Base-by-base conservation (phyloP, 83 land plant species). In the Picea abies region DNA sequence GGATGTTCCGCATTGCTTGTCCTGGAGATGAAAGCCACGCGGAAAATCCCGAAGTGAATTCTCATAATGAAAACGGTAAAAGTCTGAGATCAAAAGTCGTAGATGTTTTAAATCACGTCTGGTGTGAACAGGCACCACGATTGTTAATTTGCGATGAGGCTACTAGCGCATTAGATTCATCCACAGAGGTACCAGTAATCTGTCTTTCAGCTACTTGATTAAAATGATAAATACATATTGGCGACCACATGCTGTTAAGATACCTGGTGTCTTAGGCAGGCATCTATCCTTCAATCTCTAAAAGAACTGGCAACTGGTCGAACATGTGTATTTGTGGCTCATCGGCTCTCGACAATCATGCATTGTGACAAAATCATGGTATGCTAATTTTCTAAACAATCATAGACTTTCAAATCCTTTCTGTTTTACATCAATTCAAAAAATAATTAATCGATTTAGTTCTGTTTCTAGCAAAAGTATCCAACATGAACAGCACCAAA, bases 301-400 rank as follows among this genome's bases (percentile, higher is more conserved):
- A 88, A 88, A 81, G 90, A 88, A 68, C 72, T 88, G 73, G 88
- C 90, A 62, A 25, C 90, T 25, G 90, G 90, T 25, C 79, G 90
- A 41, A 88, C 90, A 44, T 88, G 90, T 78, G 68, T 88, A 5
- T 88, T 88, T 88, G 88, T 88, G 32, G 90, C 90, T 22, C 90
- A 88, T 85, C 85, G 90, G 80, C 68, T 88, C 80, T 87, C 89
- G 58, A 88, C 90, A 75, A 88, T 88, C 56, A 87, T 64, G 89
- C 90, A 88, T 82, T 88, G 90, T 80, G 90, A 88, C 78, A 84
- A 87, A 32, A 88, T 88, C 60, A 49, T 88, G 90, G 90, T 88
- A 80, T 52, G 61, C 67, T 61, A 16, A 61, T 15, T 52, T 25
- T 17, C 32, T 78, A 16, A 23, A 76, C 52, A 71, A 29, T 78